Base-by-base conservation (phyloP, 2,329 filamentous ascomycete genomes). In the Alternaria triticimaculans region DNA sequence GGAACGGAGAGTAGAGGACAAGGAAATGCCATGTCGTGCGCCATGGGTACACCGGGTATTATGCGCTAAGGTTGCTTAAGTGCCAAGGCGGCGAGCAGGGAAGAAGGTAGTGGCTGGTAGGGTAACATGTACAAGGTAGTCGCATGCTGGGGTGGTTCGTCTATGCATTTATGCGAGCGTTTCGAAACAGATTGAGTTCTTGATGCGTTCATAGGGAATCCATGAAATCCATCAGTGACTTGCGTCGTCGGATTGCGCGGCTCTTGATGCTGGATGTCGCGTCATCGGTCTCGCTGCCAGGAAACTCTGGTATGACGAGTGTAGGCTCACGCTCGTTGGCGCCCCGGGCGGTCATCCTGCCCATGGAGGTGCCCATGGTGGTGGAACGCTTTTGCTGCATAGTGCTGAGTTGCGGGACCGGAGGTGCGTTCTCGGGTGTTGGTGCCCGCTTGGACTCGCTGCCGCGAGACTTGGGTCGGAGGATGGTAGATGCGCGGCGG, bases 161-260 rank as follows among this genome's bases (percentile, higher is more conserved):
- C 58, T 64, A 58, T 60, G 62, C 57, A 61, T 69, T 64, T 46
- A 67, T 68, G 64, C 66, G 58, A 46, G 49, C 25, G 60, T 58
- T 65, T 68, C 60, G 69, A 70, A 73, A 72, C 66, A 58, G 64
- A 67, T 58, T 62, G 23, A 55, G 28, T 45, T 30, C 37, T 25
- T 48, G 18, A 58, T 58, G 65, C 51, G 28, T 45, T 49, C 66
- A 66, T 20, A 74, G 58, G 51, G 69, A 69, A 53, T 65, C 62
- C 49, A 78, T 71, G 54, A 80, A 69, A 55, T 78, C 77, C 76
- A 80, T 78, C 25, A 79, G 63, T 41, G 77, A 79, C 65, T 78
- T 80, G 48, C 78, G 71, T 71, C 80, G 80, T 45, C 72, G 73
- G 30, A 80, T 44, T 41, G 68, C 69, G 44, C 72, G 71, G 48